Evolutionary conservation across 495 filamentous ascomycete species (phyloP).

Genomic region (Entonaema liquescens): DNA sequence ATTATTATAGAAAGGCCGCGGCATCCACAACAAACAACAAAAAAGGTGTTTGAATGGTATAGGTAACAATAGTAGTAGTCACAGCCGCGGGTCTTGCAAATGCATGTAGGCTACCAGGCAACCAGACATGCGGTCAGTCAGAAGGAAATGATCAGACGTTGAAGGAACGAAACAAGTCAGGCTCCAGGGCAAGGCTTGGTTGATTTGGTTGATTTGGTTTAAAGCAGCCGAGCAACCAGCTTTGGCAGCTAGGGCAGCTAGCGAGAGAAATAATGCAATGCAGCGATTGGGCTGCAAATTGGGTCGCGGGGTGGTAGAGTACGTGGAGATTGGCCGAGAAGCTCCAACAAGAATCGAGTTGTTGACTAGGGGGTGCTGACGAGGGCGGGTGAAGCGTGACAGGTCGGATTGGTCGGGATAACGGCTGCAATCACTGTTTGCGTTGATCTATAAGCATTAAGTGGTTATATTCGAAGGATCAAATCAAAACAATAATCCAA

Average conservation of each 20-base stretch:
- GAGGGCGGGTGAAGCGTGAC: constrained; percentile 8
- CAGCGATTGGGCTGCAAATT: constrained; percentile 26
- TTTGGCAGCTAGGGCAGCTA: not conserved
- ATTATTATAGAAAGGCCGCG: not conserved
- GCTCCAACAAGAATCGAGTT: constrained; percentile 19
- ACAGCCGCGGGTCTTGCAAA: not conserved
- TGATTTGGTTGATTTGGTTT: constrained; percentile 27
- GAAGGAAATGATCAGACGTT: constrained; percentile 32
- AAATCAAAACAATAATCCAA: no score
- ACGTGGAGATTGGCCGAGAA: constrained; percentile 27
- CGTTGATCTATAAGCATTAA: constrained; percentile 4
- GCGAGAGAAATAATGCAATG: constrained; percentile 21
- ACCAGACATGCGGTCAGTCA: constrained; percentile 28
- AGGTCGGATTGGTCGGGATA: constrained; percentile 22
- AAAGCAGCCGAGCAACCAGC: constrained; percentile 22
- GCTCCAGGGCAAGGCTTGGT: constrained; percentile 9
- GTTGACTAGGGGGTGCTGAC: not conserved
- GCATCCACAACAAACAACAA: constrained; percentile 21
- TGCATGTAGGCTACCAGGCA: constrained; percentile 17
- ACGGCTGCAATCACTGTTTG: constrained; percentile 11
- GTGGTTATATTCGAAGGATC: constrained; percentile 1
- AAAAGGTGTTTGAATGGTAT: no score
- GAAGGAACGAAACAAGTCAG: constrained; percentile 8
- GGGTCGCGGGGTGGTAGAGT: constrained; percentile 18
- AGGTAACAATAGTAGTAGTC: constrained; percentile 4